Percentiles rank a stretch among this genome's conserved stretches.
Conservation (phyloP, 2,329 filamentous ascomycete species). For the Penicillium sp. region DNA sequence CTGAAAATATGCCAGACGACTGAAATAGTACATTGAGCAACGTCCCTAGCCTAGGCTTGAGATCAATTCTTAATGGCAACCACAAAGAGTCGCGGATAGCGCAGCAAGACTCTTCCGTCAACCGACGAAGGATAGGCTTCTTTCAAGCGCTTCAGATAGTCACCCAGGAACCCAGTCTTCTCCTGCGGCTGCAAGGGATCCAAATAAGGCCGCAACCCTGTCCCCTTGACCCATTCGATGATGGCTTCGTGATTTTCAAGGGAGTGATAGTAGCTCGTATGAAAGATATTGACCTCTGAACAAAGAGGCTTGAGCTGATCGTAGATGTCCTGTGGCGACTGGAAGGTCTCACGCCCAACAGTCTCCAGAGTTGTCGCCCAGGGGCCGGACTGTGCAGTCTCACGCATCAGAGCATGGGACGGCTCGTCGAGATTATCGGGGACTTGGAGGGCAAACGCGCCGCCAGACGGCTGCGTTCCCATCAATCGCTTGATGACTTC, state of each 20-base stretch:
- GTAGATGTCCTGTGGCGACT: constrained; percentile 49
- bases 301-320: constrained; percentile 48
- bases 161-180: constrained; percentile 45
- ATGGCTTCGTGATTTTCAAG: constrained; percentile 51
- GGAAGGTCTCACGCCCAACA: constrained; percentile 50
- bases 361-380: constrained; percentile 39
- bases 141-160: constrained; percentile 49
- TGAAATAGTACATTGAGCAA: too few relatives aligned
- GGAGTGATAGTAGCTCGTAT: constrained; percentile 54
- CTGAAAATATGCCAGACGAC: too few relatives aligned
- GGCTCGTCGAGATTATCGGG: constrained; percentile 53
- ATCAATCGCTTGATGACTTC: constrained; percentile 48
- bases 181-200: constrained; percentile 46
- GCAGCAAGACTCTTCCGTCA: constrained; percentile 56
- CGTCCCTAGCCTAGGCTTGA: neutral
- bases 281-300: constrained; percentile 52
- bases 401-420: constrained; percentile 53
- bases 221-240: constrained; percentile 60
- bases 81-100: constrained; percentile 58
- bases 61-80: constrained; percentile 41
- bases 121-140: constrained; percentile 44
- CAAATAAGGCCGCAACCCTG: constrained; percentile 56
- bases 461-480: constrained; percentile 40
- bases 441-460: constrained; percentile 55
- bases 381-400: constrained; percentile 38